Base-by-base conservation (phyloP, 257 asterid species). In the Coffea eugenioides region DNA sequence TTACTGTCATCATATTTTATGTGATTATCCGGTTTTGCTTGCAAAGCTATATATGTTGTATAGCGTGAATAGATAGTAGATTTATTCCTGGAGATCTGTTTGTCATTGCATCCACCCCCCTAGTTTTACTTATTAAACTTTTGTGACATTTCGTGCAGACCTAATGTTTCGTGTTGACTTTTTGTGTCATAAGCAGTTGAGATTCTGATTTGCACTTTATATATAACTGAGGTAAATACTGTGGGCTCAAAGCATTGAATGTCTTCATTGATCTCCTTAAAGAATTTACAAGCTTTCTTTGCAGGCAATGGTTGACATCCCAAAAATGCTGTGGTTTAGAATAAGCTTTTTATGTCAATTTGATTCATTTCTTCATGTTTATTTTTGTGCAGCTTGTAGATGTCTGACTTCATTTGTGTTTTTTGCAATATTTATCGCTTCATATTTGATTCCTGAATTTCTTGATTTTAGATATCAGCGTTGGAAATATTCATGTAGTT, bases 401-500 rank as follows among this genome's bases (percentile, higher is more conserved):
- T 54, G 20, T 54, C 57, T 75, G 41, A 25, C 23, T 31, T 39
- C 25, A 13, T 66, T 43, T 61, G 16, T 27, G 23, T 66, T 49
- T 65, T 27, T n/a, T 52, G 75, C 66, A 52, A 68, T n/a, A 71
- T 12, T 23, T 31, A 51, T 56, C 36, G 45, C 65, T 43, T 34
- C 46, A 56, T 8, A 59, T 46, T 16, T 14, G 34, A n/a, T 46
- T 34, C 25, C 67, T 73, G 36, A 85, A 61, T 51, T 66, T 52
- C 49, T 16, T 18, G 41, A 49, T 11, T 64, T 65, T 45, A 34
- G 5, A 6, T 36, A 20, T 56, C 27, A 15, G 12, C 34, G 31
- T 69, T 16, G 81, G 56, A 65, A 25, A 79, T 52, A 79, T 80
- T 79, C 73, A 83, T 81, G 84, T 79, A 73, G n/a, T 71, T 62